phyloP scores from a whole-genome alignment of 257 asterid species.

The Nicotiana otophora region DNA sequence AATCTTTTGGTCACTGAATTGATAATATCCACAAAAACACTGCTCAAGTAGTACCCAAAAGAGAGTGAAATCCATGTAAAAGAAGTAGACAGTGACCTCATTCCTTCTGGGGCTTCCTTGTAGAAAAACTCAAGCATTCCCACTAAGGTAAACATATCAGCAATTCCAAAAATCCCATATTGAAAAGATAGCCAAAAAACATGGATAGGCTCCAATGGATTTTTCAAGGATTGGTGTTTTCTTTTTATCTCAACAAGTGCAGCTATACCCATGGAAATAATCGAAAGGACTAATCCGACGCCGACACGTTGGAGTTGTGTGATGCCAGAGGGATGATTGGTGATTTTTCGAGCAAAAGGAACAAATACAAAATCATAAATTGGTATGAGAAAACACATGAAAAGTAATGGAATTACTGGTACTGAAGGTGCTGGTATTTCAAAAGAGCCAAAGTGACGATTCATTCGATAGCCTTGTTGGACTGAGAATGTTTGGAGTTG shows the following conservation, averaged over 20 bases:
- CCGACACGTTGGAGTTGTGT: slow-evolving; percentile 74
- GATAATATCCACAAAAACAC: slow-evolving; percentile 41
- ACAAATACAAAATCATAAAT: slow-evolving; percentile 48
- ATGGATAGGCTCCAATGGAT: slow-evolving; percentile 35
- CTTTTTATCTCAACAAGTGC: slow-evolving; percentile 47
- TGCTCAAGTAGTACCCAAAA: slow-evolving; percentile 55
- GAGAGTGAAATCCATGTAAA: slow-evolving; percentile 55
- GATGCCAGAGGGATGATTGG: slow-evolving; percentile 59
- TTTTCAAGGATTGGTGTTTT: slow-evolving; percentile 13
- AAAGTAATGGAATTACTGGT: slow-evolving; percentile 57
- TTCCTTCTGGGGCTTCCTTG: slow-evolving; percentile 56
- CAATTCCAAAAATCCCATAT: slow-evolving; percentile 60
- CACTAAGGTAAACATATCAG: slow-evolving; percentile 62
- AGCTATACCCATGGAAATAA: slow-evolving; percentile 54
- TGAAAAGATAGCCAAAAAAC: slow-evolving; percentile 65
- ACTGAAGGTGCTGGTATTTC: slow-evolving; percentile 57
- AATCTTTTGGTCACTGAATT: slow-evolving; percentile 33
- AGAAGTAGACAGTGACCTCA: slow-evolving; percentile 69
- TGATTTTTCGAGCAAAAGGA: slow-evolving; percentile 49
- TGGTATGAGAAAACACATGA: slow-evolving; percentile 62
- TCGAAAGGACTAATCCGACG: slow-evolving; percentile 62
- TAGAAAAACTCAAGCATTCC: slow-evolving; percentile 67
- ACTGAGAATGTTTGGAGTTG: slow-evolving; percentile 79
- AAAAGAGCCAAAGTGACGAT: slow-evolving; percentile 45
- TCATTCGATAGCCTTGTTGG: slow-evolving; percentile 53